Conservation (phyloP, 108 stramenopile species). For the Cyclotella cryptica region DNA sequence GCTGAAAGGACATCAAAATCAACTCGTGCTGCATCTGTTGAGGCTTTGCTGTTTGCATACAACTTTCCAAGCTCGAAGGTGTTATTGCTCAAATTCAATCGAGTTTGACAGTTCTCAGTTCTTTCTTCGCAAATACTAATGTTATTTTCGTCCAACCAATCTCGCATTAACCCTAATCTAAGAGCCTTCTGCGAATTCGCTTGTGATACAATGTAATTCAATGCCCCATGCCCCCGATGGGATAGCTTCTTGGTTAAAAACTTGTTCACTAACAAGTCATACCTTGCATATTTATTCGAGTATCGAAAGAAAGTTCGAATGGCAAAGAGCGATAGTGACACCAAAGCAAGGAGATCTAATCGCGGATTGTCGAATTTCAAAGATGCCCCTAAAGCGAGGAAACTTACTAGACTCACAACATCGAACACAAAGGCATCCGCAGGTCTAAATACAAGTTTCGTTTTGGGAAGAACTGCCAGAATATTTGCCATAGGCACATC, state of each 20-base stretch:
- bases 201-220: constrained; percentile 71
- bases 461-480: constrained; percentile 77
- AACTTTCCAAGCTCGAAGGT: constrained; percentile 27
- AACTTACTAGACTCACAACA: constrained; percentile 62
- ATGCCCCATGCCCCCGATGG: constrained; percentile 65
- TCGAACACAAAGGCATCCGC: constrained; percentile 88
- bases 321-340: constrained; percentile 71
- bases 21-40: constrained; percentile 30
- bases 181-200: constrained; percentile 75
- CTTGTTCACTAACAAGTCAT: constrained; percentile 85
- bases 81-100: constrained; percentile 11
- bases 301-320: constrained; percentile 82
- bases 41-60: constrained; percentile 31
- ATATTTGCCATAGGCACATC: constrained; percentile 88
- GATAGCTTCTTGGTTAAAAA: constrained; percentile 84
- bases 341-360: constrained; percentile 78
- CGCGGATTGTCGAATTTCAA: constrained; percentile 72
- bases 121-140: constrained; percentile 37
- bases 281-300: constrained; percentile 83
- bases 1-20: constrained; percentile 65
- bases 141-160: constrained; percentile 32
- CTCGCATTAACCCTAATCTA: constrained; percentile 50
- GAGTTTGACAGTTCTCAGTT: constrained; percentile 24
- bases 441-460: constrained; percentile 79
- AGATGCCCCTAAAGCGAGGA: constrained; percentile 65